phyloP scores from a whole-genome alignment of 805 yeast genomes.

The Starmerella floricola region DNA sequence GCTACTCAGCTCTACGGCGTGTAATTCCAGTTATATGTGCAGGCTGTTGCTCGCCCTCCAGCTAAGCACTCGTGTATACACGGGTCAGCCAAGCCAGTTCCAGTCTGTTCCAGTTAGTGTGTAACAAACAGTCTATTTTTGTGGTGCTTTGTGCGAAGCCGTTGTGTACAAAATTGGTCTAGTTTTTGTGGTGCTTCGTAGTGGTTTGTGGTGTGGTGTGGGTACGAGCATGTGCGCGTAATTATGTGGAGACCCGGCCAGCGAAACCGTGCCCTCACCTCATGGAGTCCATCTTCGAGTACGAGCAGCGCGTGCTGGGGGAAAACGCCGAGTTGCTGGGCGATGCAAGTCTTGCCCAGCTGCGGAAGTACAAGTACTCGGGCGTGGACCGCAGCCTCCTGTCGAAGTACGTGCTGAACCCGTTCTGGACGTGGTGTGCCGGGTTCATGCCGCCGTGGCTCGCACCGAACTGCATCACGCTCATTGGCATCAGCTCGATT shows the following conservation, averaged over 20 bases:
- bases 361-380: conserved; percentile 24
- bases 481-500: conserved; percentile 67
- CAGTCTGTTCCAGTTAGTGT: too few relatives aligned
- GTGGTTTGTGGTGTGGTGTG: neutral
- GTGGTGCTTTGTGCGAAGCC: too few relatives aligned
- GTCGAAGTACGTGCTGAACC: conserved; percentile 65
- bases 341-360: conserved; percentile 20
- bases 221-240: neutral
- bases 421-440: conserved; percentile 76
- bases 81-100: too few relatives aligned
- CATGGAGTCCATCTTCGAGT: conserved; percentile 23
- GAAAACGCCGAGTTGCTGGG: conserved; percentile 20
- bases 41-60: too few relatives aligned
- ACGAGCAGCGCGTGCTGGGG: conserved; percentile 22
- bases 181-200: too few relatives aligned
- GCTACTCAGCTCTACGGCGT: too few relatives aligned
- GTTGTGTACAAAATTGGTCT: too few relatives aligned
- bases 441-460: conserved; percentile 72
- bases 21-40: too few relatives aligned
- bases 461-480: conserved; percentile 90
- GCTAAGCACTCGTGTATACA: too few relatives aligned
- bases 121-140: too few relatives aligned
- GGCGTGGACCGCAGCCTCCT: conserved; percentile 69
- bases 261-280: neutral
- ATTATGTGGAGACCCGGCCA: neutral